Evolutionary conservation across 2,329 filamentous ascomycete genomes (phyloP), one percentile per base, ranked within the genome.

Genomic region (Penicillium sp.): DNA sequence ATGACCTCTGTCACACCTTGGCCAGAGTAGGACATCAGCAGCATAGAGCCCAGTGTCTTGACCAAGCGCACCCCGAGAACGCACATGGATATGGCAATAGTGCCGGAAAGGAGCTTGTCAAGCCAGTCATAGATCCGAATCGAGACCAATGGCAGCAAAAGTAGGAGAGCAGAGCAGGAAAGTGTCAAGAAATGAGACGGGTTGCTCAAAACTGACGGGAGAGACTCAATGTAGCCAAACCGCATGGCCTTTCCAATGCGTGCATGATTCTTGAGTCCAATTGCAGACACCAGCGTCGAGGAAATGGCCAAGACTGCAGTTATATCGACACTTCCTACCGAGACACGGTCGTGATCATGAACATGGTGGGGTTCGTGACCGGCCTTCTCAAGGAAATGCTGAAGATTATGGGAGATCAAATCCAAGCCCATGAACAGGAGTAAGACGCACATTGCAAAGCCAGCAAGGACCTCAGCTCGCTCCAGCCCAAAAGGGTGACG

Each of bases 341-440:
- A 85, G 7, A 94, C 85, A 16, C 85, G 82, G 35, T 86, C 83
- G 67, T 94, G 89, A 1, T 75, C 75, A 64, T 90, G 87, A 3
- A 83, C 80, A 68, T 90, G 88, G 69, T 96, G 92, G 22, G 91
- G 83, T 55, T 88, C 84, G 69, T 96, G 91, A 16, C 83, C 83
- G 14, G 88, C 87, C 19, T 86, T 82, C 76, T 97, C 94, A 11
- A 99, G 85, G n/a, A 92, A 85, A 75, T 99, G 94, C 73, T 96
- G 95, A 16, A 96, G 81, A 60, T 92, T 94, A 74, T 99, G 95
- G 41, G 91, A 96, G 61, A 99, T 89, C 50, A 99, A 86, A 69
- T 99, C 95, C 69, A 98, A 89, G 19, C 94, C 94, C 82, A 96
- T 96, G 77, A 99, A 99, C n/a, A 96, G 85, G 13, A 99, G 85